Evolutionary conservation across 176 grass and related monocot genomes (phyloP).

Genomic region (Urochloa ruziziensis): DNA sequence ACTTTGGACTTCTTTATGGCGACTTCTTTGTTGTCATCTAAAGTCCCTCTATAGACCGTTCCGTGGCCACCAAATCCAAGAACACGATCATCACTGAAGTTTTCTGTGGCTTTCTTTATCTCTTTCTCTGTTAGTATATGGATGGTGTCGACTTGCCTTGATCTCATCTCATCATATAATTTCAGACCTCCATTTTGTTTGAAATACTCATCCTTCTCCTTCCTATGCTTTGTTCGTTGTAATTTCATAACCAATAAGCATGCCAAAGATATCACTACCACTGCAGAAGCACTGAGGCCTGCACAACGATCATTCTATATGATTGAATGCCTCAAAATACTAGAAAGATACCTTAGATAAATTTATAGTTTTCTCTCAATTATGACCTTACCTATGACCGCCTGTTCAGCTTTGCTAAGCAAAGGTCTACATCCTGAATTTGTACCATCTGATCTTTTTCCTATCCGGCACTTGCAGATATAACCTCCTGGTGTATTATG

Average conservation of each 20-base stretch:
- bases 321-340: background rate
- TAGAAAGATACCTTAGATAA: background rate
- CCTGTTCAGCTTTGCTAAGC: background rate
- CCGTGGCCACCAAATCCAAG: constrained; percentile 50
- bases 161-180: constrained; percentile 46
- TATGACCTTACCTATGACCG: constrained; percentile 26
- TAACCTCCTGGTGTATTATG: constrained; percentile 30
- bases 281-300: constrained; percentile 20
- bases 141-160: constrained; percentile 39
- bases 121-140: constrained; percentile 34
- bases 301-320: constrained; percentile 18
- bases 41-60: constrained; percentile 49
- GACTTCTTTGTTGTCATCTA: constrained; percentile 35
- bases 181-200: constrained; percentile 46
- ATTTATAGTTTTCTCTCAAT: background rate
- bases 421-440: constrained; percentile 16
- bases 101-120: constrained; percentile 47
- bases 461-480: constrained; percentile 29
- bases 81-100: constrained; percentile 25
- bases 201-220: constrained; percentile 43
- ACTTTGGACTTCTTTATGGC: constrained; percentile 54
- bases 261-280: constrained; percentile 4
- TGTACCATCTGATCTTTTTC: constrained; percentile 17
- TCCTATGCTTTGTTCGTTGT: constrained; percentile 28
- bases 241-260: constrained; percentile 27